Base-by-base conservation (phyloP, 2,329 filamentous ascomycete genomes). In the Bertia moriformis region DNA sequence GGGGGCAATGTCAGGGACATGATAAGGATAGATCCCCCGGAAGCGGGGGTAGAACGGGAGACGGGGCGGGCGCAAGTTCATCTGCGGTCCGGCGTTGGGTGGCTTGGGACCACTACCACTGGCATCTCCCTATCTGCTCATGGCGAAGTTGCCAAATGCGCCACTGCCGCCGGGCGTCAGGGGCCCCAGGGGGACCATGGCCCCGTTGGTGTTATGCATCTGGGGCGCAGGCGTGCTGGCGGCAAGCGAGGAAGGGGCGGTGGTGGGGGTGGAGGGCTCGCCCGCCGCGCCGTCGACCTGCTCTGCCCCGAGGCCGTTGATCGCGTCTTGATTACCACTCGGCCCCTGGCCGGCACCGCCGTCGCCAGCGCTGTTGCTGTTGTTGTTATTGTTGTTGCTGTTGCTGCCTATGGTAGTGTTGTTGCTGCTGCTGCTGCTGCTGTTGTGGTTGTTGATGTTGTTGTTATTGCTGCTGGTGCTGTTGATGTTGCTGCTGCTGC, bases 91-190 rank as follows among this genome's bases (percentile, higher is more conserved):
- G n/a, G n/a, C n/a, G n/a, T n/a, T n/a, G n/a, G n/a, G n/a, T n/a
- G n/a, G n/a, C n/a, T n/a, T n/a, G n/a, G n/a, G n/a, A n/a, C n/a
- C n/a, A n/a, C n/a, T n/a, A n/a, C n/a, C n/a, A n/a, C n/a, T n/a
- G n/a, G n/a, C n/a, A n/a, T n/a, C n/a, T n/a, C n/a, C n/a, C n/a
- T n/a, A n/a, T n/a, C 59, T 61, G 24, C 55, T 59, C 58, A 73
- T 71, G 43, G 67, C 65, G 59, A 89, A 89, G 53, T 68, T 73
- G 37, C 84, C 84, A 63, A 89, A 87, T 18, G 79, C 75, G 39
- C 83, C 81, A 18, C 78, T 78, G 2, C 76, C 76, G 15, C 84
- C 83, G 1, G 85, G 85, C 4, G 85, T 91, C 69, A 87, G 78
- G 24, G 81, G 73, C 2, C 79, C 80, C 7, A 27, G 7, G 22